Conservation (phyloP, 164 flowering plant species). For the Nelumbo lutea region DNA sequence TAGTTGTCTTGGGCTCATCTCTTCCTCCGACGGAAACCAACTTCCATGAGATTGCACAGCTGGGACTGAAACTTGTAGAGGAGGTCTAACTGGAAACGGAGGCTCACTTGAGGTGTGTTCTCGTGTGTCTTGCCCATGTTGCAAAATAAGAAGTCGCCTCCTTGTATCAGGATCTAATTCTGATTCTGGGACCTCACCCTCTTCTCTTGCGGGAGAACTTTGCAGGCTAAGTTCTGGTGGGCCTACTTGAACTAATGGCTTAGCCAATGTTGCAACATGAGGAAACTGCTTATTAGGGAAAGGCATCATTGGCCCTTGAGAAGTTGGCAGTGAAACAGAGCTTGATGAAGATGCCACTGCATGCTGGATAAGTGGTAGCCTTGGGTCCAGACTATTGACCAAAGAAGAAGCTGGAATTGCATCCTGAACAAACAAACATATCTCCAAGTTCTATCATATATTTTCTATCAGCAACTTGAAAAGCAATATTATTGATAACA, state of each 20-base stretch:
- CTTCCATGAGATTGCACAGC: constrained; percentile 44
- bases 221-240: constrained; percentile 60
- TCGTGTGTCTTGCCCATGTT: constrained; percentile 90
- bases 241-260: constrained; percentile 39
- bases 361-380: constrained; percentile 44
- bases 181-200: constrained; percentile 97
- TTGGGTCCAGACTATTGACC: constrained; percentile 46
- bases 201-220: constrained; percentile 92
- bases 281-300: constrained; percentile 42
- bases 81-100: constrained; percentile 60
- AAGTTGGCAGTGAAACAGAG: constrained; percentile 28
- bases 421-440: constrained; percentile 45
- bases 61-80: constrained; percentile 52
- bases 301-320: constrained; percentile 38
- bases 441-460: constrained; percentile 4
- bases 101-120: constrained; percentile 58
- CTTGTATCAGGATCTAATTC: constrained; percentile 99
- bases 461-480: not conserved
- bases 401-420: constrained; percentile 50
- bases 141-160: constrained; percentile 92
- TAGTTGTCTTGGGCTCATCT: constrained; percentile 54
- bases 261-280: constrained; percentile 37
- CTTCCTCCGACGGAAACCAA: constrained; percentile 73
- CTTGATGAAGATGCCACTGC: constrained; percentile 38
- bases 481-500: not conserved